Base-by-base conservation (phyloP, 257 asterid species). In the Solanum chmielewskii region DNA sequence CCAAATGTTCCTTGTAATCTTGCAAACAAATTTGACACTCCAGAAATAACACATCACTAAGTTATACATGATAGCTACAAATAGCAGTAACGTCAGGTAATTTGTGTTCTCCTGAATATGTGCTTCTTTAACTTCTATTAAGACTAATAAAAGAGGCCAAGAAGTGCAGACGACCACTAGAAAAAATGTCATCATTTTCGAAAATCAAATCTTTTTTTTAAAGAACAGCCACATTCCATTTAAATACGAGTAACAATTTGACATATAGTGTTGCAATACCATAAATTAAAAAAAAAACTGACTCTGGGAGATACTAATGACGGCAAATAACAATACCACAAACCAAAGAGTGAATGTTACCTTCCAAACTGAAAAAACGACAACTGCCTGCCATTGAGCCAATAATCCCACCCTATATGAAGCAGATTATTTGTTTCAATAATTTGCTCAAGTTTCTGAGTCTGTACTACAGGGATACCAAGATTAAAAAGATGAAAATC, bases 371-470 rank as follows among this genome's bases (percentile, higher is more conserved):
- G 70, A 97, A 97, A 87, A 91, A 92, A 56, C 93, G 94, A 73
- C 98, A 97, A 77, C 90, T 89, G 64, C 99, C 99, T 2, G 94
- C 84, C 90, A 96, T 89, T 69, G 93, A 92, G 89, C 99, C 99
- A 84, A 96, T 86, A 81, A 96, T 89, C 62, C 99, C 98, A 62
- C 97, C 96, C 99, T 97, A 90, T 42, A 88, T 10, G 62, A 64
- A 89, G 87, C 86, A 47, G 84, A 88, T 87, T 68, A 85, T 64
- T 15, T 39, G 83, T 81, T 81, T 49, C 39, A 83, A 59, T 41
- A 35, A 35, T 42, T 86, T 59, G 31, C 45, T 29, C 47, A 3
- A 49, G 41, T 20, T 81, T 81, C 70, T 31, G 85, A 42, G 35
- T 49, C 8, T 31, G 68, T 18, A 47, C 15, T 59, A 29, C 5